These are phyloP conservation scores for Sporisorium exsertum DNA, from an alignment of 1,284 basidiomycete species.

Conservation along the genomic window DNA sequence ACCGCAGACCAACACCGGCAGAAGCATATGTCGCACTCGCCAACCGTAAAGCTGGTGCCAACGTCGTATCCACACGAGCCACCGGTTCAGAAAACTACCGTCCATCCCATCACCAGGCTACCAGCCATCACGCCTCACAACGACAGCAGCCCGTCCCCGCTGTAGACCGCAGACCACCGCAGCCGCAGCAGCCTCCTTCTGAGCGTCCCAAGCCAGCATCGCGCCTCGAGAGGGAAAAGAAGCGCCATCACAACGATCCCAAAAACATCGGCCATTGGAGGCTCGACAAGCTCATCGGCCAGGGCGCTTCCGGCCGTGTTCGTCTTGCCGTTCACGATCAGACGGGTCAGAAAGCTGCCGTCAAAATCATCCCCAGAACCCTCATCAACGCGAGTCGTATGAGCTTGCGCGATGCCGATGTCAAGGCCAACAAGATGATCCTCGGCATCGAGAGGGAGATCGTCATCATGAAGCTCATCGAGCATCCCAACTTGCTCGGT, in stretches of 20 bases:
- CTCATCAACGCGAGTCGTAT: constrained; percentile 79
- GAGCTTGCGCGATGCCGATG: constrained; percentile 78
- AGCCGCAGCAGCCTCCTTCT: constrained; percentile 14
- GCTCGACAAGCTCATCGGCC: constrained; percentile 90
- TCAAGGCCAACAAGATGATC: constrained; percentile 82
- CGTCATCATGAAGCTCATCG: constrained; percentile 98
- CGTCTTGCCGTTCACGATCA: constrained; percentile 88
- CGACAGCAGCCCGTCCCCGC: constrained; percentile 39
- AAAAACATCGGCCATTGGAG: constrained; percentile 87
- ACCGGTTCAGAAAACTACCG: constrained; percentile 45
- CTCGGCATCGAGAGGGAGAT: constrained; percentile 94
- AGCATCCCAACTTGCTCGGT: constrained; percentile 93
- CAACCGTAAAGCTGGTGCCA: constrained; percentile 45
- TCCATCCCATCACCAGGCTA: constrained; percentile 26
- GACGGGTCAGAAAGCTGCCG: constrained; percentile 89
- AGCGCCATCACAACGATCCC: constrained; percentile 71
- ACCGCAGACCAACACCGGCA: constrained; percentile 41
- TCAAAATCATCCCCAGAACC: constrained; percentile 95
- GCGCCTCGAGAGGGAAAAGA: constrained; percentile 67
- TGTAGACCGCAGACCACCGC: constrained; percentile 37
- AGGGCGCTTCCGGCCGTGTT: constrained; percentile 85
- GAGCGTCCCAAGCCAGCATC: constrained; percentile 54
- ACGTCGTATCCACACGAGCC: constrained; percentile 34
- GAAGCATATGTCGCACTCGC: constrained; percentile 47
- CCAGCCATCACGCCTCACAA: constrained; percentile 42